Evolutionary conservation across 2,329 filamentous ascomycete species (phyloP).

Genomic region (Colletotrichum cordylinicola): DNA sequence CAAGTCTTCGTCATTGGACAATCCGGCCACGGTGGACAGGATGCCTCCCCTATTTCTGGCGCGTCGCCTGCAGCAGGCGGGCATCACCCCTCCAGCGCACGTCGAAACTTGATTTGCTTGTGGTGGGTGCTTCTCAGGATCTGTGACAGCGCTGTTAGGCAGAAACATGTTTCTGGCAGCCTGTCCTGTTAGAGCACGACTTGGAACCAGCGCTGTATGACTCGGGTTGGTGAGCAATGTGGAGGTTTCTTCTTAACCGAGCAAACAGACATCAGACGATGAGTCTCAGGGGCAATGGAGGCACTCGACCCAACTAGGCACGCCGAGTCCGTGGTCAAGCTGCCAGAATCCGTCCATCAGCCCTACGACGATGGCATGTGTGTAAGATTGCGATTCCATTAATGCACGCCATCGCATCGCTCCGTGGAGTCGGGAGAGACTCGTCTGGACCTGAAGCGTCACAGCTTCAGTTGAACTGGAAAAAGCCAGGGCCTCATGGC

Average conservation of each 20-base stretch:
- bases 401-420: slow-evolving; percentile 19
- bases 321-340: neutral
- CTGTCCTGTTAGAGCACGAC: neutral
- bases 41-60: slow-evolving; percentile 20
- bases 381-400: neutral
- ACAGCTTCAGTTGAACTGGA: slow-evolving; percentile 16
- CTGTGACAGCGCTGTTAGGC: neutral
- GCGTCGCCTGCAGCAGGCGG: slow-evolving; percentile 1
- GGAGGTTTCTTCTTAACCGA: neutral
- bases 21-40: neutral
- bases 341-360: neutral
- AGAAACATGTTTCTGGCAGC: slow-evolving; percentile 8
- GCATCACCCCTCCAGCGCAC: slow-evolving; percentile 5
- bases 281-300: neutral
- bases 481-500: neutral
- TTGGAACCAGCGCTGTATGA: neutral
- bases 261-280: neutral
- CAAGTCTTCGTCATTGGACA: slow-evolving; percentile 15
- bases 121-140: neutral
- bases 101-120: slow-evolving; percentile 12
- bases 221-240: neutral
- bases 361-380: slow-evolving; percentile 6
- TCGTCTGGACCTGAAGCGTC: slow-evolving; percentile 1
- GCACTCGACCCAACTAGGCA: neutral
- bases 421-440: neutral